These are phyloP conservation scores for Leishmania arabica DNA, from an alignment of 208 protist species.

Conservation along the genomic window DNA sequence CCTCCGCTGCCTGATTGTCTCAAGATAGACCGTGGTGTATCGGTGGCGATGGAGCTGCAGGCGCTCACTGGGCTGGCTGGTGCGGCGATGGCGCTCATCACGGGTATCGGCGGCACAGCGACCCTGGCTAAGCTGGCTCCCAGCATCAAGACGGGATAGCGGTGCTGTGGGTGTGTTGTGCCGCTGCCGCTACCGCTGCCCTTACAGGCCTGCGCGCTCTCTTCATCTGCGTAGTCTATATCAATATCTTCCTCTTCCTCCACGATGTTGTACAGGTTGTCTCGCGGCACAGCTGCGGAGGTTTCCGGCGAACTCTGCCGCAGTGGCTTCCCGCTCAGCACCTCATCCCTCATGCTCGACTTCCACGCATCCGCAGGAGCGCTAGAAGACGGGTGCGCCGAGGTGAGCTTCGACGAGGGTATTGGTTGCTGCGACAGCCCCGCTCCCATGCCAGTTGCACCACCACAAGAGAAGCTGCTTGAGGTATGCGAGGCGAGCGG, in stretches of 20 bases:
- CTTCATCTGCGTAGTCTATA: neutral
- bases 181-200: neutral
- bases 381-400: neutral
- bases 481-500: constrained; percentile 7
- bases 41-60: constrained; percentile 23
- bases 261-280: neutral
- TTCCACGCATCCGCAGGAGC: constrained; percentile 8
- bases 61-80: constrained; percentile 28
- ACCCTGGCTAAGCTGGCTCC: neutral
- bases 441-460: constrained; percentile 5
- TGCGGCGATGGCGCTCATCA: neutral
- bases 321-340: constrained; percentile 3
- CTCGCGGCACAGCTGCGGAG: neutral
- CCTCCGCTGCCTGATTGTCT: constrained; percentile 21
- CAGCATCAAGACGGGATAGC: constrained; percentile 4
- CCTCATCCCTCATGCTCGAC: constrained; percentile 17
- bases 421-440: constrained; percentile 5
- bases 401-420: neutral
- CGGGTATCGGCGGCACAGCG: neutral
- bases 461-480: neutral
- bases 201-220: neutral
- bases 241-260: constrained; percentile 5
- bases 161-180: neutral
- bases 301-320: neutral
- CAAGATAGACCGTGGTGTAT: constrained; percentile 46